Evolutionary conservation across 2,329 filamentous ascomycete species (phyloP), one percentile per base, ranked within the genome.

Genomic region (Rhynchosporium secalis): DNA sequence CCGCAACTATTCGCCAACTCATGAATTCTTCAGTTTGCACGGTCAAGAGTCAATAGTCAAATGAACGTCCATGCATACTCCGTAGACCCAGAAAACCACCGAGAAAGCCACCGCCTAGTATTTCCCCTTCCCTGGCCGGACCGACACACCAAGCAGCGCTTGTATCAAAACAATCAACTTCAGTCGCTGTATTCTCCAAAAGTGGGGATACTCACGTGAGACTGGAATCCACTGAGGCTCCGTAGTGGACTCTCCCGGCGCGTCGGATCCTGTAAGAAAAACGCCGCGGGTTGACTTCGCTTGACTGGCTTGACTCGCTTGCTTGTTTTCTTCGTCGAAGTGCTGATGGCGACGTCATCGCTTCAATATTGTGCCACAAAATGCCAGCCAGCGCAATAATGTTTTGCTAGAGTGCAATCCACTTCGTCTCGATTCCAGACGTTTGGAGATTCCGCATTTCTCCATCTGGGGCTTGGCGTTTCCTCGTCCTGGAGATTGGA

Each of bases 401-500:
- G 20, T 40, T 20, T 41, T 20, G 20, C 20, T 29, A 56, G 31
- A 28, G 15, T 41, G 54, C 54, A 52, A 40, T 54, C 47, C n/a
- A 49, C 36, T 47, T 29, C 31, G 26, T 46, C 28, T 5, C 33
- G 33, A 36, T 36, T 20, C 33, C 33, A n/a, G 38, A 29, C 46
- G 8, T 43, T 62, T 62, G 63, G 46, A 43, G 52, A 51, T 62
- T 64, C 64, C 61, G 58, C 59, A 4, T 60, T 52, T 54, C 61
- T 62, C 59, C 49, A 36, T 56, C 60, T 58, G 54, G 63, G 51
- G 57, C 57, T 60, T 62, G 61, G 63, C 46, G 29, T 46, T 33
- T 15, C 54, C 28, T 56, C 54, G 40, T 28, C 31, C 26, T 52
- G 48, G 54, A 40, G n/a, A 12, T n/a, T 28, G 33, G 33, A 36